Evolutionary conservation across 176 grass and related monocot species (phyloP).

Genomic region (Oryza longistaminata): DNA sequence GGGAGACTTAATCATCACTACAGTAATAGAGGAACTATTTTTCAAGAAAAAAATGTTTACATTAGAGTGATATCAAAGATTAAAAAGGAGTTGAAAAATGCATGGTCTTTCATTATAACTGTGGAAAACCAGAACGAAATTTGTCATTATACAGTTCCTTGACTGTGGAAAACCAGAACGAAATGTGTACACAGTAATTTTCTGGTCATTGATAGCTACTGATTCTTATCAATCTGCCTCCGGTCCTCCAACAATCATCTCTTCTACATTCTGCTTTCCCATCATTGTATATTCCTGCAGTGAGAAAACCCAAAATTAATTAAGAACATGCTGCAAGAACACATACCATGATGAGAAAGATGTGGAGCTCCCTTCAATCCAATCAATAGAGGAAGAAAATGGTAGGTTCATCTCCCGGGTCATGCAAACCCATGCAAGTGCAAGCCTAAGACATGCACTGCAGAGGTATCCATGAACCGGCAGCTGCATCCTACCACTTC

Average conservation of each 20-base stretch:
- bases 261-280: too few relatives aligned
- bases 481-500: slow-evolving; percentile 69
- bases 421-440: slow-evolving; percentile 70
- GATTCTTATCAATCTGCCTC: too few relatives aligned
- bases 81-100: too few relatives aligned
- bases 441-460: slow-evolving; percentile 37
- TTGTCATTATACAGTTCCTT: too few relatives aligned
- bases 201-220: background rate
- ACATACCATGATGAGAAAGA: background rate
- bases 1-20: too few relatives aligned
- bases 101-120: too few relatives aligned
- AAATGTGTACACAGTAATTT: background rate
- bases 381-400: slow-evolving; percentile 65
- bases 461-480: slow-evolving; percentile 77
- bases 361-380: slow-evolving; percentile 86
- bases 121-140: too few relatives aligned
- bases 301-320: background rate
- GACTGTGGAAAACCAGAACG: too few relatives aligned
- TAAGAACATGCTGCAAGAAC: background rate
- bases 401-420: slow-evolving; percentile 64
- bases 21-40: too few relatives aligned
- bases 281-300: background rate
- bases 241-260: too few relatives aligned
- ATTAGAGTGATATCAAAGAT: too few relatives aligned
- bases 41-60: too few relatives aligned